Base-by-base conservation (phyloP, 768 basidiomycete genomes). In the Crepidotus variabilis region DNA sequence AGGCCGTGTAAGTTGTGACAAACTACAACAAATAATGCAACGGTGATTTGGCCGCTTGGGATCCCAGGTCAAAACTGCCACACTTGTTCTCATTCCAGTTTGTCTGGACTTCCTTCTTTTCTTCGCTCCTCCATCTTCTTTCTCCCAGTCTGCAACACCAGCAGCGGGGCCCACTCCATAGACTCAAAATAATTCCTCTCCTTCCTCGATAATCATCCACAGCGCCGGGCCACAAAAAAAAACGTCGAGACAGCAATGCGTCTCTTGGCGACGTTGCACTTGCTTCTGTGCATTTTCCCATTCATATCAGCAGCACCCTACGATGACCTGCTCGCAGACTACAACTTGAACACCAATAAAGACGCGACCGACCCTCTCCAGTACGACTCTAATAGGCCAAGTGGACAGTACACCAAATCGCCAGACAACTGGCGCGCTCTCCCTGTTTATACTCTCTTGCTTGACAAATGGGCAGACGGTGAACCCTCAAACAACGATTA, bases 391-490 rank as follows among this genome's bases (percentile, higher is more conserved):
- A 73, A 75, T 53, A 82, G 89, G 39, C 71, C 78, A 1, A 88
- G 84, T 62, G 73, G 73, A 0, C 85, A 80, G 8, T 94, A 95
- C 70, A 88, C 84, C 0, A 78, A 82, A 0, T 94, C 92, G 0
- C 94, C 94, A 0, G 47, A 60, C 13, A 97, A 97, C 71, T 97
- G 94, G 94, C 84, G 94, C 18, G 73, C 82, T 6, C 72, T 92
- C 10, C 91, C 92, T 1, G 78, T 85, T 51, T 94, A 94, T 67
- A 90, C 88, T 45, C 64, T 93, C 63, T 85, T 96, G 51, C 71
- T 94, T 61, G 94, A 97, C 80, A 96, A 96, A 72, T 96, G 92
- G 67, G 92, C 92, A 13, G 93, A 96, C 63, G 94, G 94, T 0
- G 90, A 94, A 68, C 94, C 94, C 2, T 72, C 84, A 46, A 97